Evolutionary conservation across 169 alveolate species (phyloP).

Genomic region (Perkinsus marinus): DNA sequence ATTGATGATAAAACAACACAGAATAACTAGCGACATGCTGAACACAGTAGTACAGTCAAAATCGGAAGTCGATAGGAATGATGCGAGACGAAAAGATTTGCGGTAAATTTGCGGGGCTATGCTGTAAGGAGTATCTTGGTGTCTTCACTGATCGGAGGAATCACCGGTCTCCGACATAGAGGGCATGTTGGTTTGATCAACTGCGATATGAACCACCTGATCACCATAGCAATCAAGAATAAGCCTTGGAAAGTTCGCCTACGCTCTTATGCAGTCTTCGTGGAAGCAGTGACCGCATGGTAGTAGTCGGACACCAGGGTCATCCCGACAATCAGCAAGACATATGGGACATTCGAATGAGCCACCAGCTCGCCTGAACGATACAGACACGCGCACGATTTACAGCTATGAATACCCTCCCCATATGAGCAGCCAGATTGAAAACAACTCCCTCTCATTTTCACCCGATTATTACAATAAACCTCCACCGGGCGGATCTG

Average conservation of each 20-base stretch:
- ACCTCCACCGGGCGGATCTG: background rate
- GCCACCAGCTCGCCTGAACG: background rate
- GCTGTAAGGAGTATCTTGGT: background rate
- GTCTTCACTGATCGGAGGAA: background rate
- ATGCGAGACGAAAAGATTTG: background rate
- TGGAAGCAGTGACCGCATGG: background rate
- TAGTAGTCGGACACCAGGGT: background rate
- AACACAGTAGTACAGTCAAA: too few species aligned
- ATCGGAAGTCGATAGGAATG: too few species aligned
- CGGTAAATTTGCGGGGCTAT: background rate
- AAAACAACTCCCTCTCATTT: background rate
- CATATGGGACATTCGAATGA: background rate
- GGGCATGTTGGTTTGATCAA: background rate
- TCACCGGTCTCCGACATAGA: background rate
- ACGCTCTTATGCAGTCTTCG: background rate
- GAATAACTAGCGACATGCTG: too few species aligned
- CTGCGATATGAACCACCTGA: background rate
- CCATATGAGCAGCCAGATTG: too few species aligned
- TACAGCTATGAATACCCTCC: too few species aligned
- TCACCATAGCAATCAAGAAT: background rate
- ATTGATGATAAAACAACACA: too few species aligned
- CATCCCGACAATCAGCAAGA: background rate
- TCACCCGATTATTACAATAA: background rate
- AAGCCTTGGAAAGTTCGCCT: background rate
- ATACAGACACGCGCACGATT: too few species aligned